Percentiles rank a stretch among this genome's conserved stretches.
phyloP scores from a whole-genome alignment of 148 eudicot species.

The Vaccinium vitisidaea region DNA sequence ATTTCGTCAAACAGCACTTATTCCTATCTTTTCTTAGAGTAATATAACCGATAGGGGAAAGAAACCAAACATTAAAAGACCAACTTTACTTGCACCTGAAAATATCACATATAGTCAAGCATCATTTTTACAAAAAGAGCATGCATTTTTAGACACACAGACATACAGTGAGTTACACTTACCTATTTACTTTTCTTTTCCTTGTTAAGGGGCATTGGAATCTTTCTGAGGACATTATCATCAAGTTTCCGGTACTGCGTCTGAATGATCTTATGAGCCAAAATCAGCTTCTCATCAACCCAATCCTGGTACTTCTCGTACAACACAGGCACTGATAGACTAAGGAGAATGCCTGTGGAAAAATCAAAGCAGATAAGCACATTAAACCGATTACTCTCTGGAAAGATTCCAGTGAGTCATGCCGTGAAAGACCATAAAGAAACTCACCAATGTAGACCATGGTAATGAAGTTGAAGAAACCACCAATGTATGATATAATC shows the following conservation, averaged over 20 bases:
- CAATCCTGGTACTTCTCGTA: slow-evolving; percentile 74
- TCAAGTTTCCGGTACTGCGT: slow-evolving; percentile 52
- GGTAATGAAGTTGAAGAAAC: slow-evolving; percentile 74
- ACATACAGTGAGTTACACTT: slow-evolving; percentile 36
- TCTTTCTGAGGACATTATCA: slow-evolving; percentile 44
- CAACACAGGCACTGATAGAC: slow-evolving; percentile 64
- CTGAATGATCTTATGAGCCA: slow-evolving; percentile 34
- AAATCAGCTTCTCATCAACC: slow-evolving; percentile 61
- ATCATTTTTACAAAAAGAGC: neutral
- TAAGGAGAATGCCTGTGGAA: slow-evolving; percentile 61
- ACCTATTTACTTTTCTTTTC: slow-evolving; percentile 72
- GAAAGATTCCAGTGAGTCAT: neutral
- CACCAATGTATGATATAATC: slow-evolving; percentile 64
- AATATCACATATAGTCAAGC: neutral
- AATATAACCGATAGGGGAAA: no score
- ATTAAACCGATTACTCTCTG: neutral
- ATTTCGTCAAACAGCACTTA: neutral
- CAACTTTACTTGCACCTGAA: neutral
- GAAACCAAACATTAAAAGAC: neutral
- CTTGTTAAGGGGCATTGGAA: slow-evolving; percentile 51
- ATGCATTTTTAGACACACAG: neutral
- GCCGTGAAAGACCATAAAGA: neutral
- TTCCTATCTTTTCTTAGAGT: neutral
- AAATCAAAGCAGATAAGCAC: slow-evolving; percentile 1
- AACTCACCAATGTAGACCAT: slow-evolving; percentile 63